These are phyloP conservation scores for Emergomyces pasteurianus DNA, from an alignment of 2,329 filamentous ascomycete species.

Conservation along the genomic window DNA sequence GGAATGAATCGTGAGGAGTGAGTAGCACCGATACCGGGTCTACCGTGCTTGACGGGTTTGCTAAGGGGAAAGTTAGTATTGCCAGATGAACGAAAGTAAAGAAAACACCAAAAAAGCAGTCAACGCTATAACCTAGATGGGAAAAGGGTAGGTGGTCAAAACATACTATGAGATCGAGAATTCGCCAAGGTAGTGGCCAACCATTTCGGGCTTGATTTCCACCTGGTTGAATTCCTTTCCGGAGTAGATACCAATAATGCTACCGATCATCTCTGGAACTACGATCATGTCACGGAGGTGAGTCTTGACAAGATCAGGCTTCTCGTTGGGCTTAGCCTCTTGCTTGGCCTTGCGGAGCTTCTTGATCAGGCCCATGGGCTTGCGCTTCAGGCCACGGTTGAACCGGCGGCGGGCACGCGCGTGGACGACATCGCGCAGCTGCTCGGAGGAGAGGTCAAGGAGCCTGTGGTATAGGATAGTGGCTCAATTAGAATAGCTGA, in stretches of 20 bases:
- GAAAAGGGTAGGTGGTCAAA: constrained; percentile 1
- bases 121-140: neutral
- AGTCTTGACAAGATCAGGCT: constrained; percentile 98
- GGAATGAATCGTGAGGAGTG: constrained; percentile 99
- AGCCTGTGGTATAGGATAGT: constrained; percentile 50
- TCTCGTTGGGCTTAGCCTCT: constrained; percentile 98
- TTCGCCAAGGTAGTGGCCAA: constrained; percentile 97
- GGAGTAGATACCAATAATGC: constrained; percentile 97
- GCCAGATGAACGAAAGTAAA: constrained; percentile 15
- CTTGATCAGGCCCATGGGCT: constrained; percentile 99
- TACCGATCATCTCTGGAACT: constrained; percentile 99
- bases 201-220: constrained; percentile 99
- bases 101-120: neutral
- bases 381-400: constrained; percentile 99
- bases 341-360: constrained; percentile 99
- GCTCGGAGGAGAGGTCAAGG: constrained; percentile 94
- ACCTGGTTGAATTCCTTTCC: constrained; percentile 99
- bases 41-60: constrained; percentile 99
- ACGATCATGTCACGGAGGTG: constrained; percentile 99
- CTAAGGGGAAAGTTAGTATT: constrained; percentile 44
- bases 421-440: constrained; percentile 98
- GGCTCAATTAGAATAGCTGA: constrained; percentile 14
- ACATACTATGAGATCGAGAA: constrained; percentile 99
- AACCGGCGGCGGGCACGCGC: constrained; percentile 96
- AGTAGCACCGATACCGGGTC: constrained; percentile 99